Percentiles rank a stretch among this genome's conserved stretches.
These are phyloP conservation scores for Suhomyces pyralidae DNA, from an alignment of 805 yeast species.

Conservation along the genomic window DNA sequence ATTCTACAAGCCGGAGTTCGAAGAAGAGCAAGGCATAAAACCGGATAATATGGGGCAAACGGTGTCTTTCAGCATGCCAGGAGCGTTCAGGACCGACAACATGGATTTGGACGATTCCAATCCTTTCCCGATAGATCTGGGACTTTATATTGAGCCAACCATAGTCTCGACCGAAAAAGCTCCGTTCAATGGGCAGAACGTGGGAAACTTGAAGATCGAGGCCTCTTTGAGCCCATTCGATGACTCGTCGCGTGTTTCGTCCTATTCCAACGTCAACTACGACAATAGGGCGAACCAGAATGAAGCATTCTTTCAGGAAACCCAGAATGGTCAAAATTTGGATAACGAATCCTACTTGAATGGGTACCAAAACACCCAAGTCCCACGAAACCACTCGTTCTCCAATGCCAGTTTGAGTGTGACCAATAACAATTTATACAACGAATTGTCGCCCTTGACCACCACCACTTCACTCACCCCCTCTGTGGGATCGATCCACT, in stretches of 20 bases:
- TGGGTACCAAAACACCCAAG: slow-evolving; percentile 1
- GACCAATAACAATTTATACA: slow-evolving; percentile 6
- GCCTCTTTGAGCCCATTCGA: slow-evolving; percentile 2
- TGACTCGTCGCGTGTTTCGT: background rate
- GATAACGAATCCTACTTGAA: background rate
- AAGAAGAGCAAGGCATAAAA: background rate
- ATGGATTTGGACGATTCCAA: slow-evolving; percentile 41
- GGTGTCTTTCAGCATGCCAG: slow-evolving; percentile 23
- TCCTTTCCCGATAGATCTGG: slow-evolving; percentile 36
- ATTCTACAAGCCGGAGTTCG: background rate
- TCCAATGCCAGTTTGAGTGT: slow-evolving; percentile 6
- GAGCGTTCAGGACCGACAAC: slow-evolving; percentile 21
- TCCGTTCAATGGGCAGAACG: background rate
- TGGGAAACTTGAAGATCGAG: background rate
- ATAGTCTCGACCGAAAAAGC: background rate
- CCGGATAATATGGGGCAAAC: background rate
- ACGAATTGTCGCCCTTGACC: slow-evolving; percentile 41
- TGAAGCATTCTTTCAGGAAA: slow-evolving; percentile 12
- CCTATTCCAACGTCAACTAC: slow-evolving; percentile 3
- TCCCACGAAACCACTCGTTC: slow-evolving; percentile 9
- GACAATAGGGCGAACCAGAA: background rate
- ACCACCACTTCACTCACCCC: slow-evolving; percentile 44
- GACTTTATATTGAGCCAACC: slow-evolving; percentile 7
- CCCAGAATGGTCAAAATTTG: slow-evolving; percentile 7
- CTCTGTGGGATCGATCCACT: slow-evolving; percentile 38